Conservation (phyloP, 371 early-diverging fungal genomes). For the Mortierella sp. region DNA sequence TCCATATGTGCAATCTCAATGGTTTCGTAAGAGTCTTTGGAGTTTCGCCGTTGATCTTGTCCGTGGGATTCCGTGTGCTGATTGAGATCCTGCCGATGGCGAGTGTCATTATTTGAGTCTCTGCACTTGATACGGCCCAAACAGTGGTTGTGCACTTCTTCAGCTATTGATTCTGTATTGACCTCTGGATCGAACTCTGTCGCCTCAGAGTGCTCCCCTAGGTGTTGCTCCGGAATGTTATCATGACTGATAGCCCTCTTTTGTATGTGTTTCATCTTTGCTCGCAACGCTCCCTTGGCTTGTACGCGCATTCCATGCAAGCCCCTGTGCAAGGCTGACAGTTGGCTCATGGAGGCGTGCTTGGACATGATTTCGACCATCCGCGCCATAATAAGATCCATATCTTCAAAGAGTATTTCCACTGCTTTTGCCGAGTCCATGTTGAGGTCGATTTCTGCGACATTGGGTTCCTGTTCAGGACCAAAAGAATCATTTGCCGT, state of each 20-base stretch:
- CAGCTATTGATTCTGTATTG: no score
- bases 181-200: no score
- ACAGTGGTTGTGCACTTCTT: no score
- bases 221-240: no score
- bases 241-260: no score
- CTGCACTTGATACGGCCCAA: no score
- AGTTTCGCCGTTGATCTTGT: neutral
- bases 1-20: conserved; percentile 4
- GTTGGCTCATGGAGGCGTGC: conserved; percentile 20
- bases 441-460: neutral
- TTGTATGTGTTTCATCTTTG: conserved; percentile 5
- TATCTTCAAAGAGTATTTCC: conserved; percentile 20
- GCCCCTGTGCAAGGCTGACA: conserved; percentile 21
- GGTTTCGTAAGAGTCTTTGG: neutral
- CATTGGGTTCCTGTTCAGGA: no score
- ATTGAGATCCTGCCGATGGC: no score
- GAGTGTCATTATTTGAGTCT: no score
- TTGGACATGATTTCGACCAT: conserved; percentile 35
- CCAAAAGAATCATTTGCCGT: no score
- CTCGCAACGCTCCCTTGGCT: conserved; percentile 18
- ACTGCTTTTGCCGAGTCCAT: conserved; percentile 11
- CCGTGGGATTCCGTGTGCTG: no score
- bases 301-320: conserved; percentile 25
- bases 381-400: conserved; percentile 19
- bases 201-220: no score